A percentile compares a stretch with the other conserved stretches of the same genome.
These are phyloP conservation scores for Crepidotus variabilis DNA, from an alignment of 768 basidiomycete genomes.

Conservation along the genomic window DNA sequence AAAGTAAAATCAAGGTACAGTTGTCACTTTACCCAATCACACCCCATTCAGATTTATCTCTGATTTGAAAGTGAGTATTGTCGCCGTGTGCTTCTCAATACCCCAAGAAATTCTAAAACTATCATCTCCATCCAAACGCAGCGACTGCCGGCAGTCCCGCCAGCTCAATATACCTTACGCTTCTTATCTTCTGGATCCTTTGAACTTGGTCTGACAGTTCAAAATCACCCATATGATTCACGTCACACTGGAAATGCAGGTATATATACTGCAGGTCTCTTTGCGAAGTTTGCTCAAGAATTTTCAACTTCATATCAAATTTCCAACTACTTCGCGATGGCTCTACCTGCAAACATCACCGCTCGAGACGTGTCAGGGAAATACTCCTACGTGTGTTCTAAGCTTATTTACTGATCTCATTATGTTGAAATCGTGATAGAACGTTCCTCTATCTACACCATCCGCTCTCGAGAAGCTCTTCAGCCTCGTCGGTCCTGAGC, in stretches of 20 bases:
- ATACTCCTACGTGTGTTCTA: slow-evolving; percentile 50
- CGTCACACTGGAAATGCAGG: not conserved
- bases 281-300: not conserved
- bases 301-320: slow-evolving; percentile 17
- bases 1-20: no score
- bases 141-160: no score
- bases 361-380: slow-evolving; percentile 58
- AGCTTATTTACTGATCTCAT: not conserved
- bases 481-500: slow-evolving; percentile 74
- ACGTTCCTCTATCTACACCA: slow-evolving; percentile 46
- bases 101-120: no score
- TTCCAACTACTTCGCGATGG: slow-evolving; percentile 38
- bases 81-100: no score
- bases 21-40: no score
- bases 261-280: not conserved
- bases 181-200: no score
- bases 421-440: slow-evolving; percentile 50
- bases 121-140: no score
- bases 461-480: slow-evolving; percentile 58
- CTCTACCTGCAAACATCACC: slow-evolving; percentile 56
- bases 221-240: no score
- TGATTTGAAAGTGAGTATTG: no score
- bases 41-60: no score
- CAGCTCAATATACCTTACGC: no score
- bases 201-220: no score